A percentile compares a stretch with the other conserved stretches of the same genome.
Evolutionary conservation across 2,329 filamentous ascomycete genomes (phyloP).

Genomic region (Tothia fuscella): DNA sequence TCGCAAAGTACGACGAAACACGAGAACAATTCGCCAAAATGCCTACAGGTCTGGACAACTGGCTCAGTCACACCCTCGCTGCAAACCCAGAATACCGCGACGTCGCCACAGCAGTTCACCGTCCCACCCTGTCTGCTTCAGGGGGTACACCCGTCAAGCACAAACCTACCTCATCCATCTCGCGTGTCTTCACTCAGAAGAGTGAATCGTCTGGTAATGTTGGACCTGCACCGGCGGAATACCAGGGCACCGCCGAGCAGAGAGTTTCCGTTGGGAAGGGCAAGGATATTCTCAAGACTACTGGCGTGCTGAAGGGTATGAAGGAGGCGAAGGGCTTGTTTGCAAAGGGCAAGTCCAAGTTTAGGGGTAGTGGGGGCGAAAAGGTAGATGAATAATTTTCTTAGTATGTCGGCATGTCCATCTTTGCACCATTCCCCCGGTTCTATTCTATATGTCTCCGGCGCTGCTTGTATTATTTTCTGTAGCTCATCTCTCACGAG

Average conservation of each 20-base stretch:
- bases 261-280: constrained; percentile 32
- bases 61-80: constrained; percentile 40
- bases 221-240: constrained; percentile 6
- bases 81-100: constrained; percentile 42
- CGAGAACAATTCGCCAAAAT: constrained; percentile 57
- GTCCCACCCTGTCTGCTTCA: constrained; percentile 1
- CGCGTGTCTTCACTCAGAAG: constrained; percentile 18
- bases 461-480: constrained; percentile 1
- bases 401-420: constrained; percentile 7
- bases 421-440: background rate
- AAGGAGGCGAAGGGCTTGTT: constrained; percentile 85
- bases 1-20: constrained; percentile 61
- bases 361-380: constrained; percentile 53
- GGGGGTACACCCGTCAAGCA: constrained; percentile 17
- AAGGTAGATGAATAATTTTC: constrained; percentile 72
- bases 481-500: too few species aligned
- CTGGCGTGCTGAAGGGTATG: constrained; percentile 53
- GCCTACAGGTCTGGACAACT: constrained; percentile 61
- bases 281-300: constrained; percentile 53
- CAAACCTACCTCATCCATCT: constrained; percentile 24
- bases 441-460: background rate
- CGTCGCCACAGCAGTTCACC: constrained; percentile 16
- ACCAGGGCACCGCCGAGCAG: constrained; percentile 17
- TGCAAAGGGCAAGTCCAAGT: constrained; percentile 79
- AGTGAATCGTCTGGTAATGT: background rate